Evolutionary conservation across 306 rosid species (phyloP), one percentile per base, ranked within the genome.

Genomic region (Castanea sativa): DNA sequence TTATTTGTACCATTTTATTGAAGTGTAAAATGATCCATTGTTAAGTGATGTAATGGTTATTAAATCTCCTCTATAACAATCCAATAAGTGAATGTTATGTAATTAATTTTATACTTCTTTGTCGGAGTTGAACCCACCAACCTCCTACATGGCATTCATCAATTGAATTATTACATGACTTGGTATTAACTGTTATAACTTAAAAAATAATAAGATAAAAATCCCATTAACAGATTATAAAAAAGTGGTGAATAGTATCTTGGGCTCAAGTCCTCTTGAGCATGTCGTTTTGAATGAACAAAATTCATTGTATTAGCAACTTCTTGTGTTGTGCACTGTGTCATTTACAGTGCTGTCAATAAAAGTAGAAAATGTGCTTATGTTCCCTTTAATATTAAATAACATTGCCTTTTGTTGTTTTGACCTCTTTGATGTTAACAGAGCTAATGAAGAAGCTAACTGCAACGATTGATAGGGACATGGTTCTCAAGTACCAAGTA

Each of bases 401-500:
- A 3, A 41, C 2, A 69, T 23, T 69, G 45, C 55, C 69, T 23
- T 32, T 77, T 41, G 15, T 43, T 13, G 14, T 32, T 21, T 72
- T 55, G 55, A 76, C 20, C 27, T 57, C 25, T 59, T 57, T 57
- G 21, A 16, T 64, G 23, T 7, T 8, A 58, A 51, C 88, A 92
- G 98, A 90, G 19, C 71, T 94, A 43, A 88, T 85, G 92, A 86
- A 86, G 86, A 94, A 85, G 78, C 74, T 94, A 45, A 78, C 67
- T 16, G 78, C 78, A 13, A 55, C 83, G 70, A 52, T 56, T 52
- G 99, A 90, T 32, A 90, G 87, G 30, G 94, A 91, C 12, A 87
- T 85, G 86, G 80, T 90, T 14, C 78, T 95, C 6, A 92, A 95
- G 86, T 95, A 92, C 86, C 98, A 91, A 58, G 60, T 91, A 20